Evolutionary conservation across 1,139 yeast species (phyloP), one percentile per base, ranked within the genome.

Genomic region (Candida sojae): DNA sequence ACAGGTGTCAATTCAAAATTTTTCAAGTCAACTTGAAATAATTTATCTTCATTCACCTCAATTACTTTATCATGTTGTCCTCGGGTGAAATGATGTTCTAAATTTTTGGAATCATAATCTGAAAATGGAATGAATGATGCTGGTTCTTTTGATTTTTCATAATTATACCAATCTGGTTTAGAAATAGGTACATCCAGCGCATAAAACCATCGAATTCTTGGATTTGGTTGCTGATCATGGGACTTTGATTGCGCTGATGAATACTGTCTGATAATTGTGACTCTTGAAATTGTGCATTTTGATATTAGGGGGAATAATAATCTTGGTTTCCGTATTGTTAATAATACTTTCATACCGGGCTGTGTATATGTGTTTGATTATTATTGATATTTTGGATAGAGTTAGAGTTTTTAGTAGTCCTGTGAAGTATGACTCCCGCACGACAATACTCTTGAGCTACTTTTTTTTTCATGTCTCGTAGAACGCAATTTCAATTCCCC

Each of bases 31-130:
- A 91, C 97, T 57, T 84, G 81, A 57, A 87, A 88, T 38, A 92
- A 68, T 31, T 81, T 79, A 58, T 92, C 99, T 57, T 90, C 97
- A 58, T 86, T 86, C 3, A 92, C 97, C 2, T 80, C 79, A 3
- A 87, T 60, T 23, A 28, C 25, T 5, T 46, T 21, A 10, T 44
- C 29, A 3, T 71, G 74, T 1, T 53, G 48, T 37, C 26, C 29
- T 6, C 37, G 39, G 4, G 12, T 6, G 29, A 35, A 53, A 11
- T 43, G 39, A 11, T 43, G 36, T 58, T 91, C 97, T 29, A 91
- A 64, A 28, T 82, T 68, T 0, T 62, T 61, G 1, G 89, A 83
- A 63, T 92, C 97, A 44, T 66, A 61, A 30, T 67, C 72, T 0
- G 89, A 77, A 61, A 92, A 91, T 4, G 90, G 84, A n/a, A 80